Conservation (phyloP, 331 rosid species). For the Malus hybrid region DNA sequence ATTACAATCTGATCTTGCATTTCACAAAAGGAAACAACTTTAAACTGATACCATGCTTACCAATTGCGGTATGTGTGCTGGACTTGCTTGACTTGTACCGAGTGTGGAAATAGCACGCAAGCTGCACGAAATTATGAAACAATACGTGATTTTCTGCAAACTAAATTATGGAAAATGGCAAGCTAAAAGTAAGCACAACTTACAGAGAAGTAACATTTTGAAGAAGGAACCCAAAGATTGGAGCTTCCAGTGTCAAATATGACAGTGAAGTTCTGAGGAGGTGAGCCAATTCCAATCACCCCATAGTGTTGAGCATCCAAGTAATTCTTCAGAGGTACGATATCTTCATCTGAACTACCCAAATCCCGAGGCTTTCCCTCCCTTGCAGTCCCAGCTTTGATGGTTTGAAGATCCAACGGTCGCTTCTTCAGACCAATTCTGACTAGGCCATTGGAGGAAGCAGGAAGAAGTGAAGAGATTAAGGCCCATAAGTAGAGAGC, state of each 20-base stretch:
- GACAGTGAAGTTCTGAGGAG: constrained; percentile 73
- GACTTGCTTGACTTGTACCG: constrained; percentile 67
- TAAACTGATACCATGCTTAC: constrained; percentile 26
- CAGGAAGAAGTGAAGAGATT: constrained; percentile 48
- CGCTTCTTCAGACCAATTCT: constrained; percentile 69
- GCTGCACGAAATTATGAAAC: constrained; percentile 31
- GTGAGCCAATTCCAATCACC: constrained; percentile 86
- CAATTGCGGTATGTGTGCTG: constrained; percentile 48
- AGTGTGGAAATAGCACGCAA: constrained; percentile 69
- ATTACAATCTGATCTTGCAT: background rate
- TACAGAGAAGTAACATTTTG: constrained; percentile 81
- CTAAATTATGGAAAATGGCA: background rate
- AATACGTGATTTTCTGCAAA: background rate
- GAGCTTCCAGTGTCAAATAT: constrained; percentile 91
- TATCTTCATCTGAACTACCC: constrained; percentile 31
- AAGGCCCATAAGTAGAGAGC: constrained; percentile 55
- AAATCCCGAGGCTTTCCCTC: constrained; percentile 11
- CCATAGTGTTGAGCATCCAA: constrained; percentile 87
- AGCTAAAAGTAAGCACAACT: constrained; percentile 23
- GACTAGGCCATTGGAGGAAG: constrained; percentile 52
- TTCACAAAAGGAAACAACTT: background rate
- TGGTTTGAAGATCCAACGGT: constrained; percentile 43
- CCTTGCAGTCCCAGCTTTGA: constrained; percentile 44
- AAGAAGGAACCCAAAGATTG: constrained; percentile 93
- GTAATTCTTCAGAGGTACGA: constrained; percentile 60